Evolutionary conservation across 176 grass and related monocot genomes (phyloP).

Genomic region (Neostapfia colusana): DNA sequence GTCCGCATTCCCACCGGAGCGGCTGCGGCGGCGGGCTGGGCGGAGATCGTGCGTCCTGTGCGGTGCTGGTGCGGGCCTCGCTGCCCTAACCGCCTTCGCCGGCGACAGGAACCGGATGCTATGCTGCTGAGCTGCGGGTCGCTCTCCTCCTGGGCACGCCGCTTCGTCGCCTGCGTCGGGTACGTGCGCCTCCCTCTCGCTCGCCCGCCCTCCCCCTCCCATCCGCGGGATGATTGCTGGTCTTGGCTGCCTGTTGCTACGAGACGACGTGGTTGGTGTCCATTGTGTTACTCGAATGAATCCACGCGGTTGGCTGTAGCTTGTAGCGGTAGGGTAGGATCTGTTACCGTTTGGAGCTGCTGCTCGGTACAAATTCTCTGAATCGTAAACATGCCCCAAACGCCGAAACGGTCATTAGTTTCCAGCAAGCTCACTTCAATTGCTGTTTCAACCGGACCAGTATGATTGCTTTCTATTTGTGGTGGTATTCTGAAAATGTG

Average conservation of each 20-base stretch:
- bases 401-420: background rate
- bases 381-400: background rate
- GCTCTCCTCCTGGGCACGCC: constrained; percentile 65
- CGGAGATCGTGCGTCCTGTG: no score
- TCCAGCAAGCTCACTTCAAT: no score
- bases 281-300: background rate
- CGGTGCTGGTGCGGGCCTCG: no score
- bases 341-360: background rate
- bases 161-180: constrained; percentile 82
- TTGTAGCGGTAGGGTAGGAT: background rate
- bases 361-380: background rate
- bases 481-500: background rate
- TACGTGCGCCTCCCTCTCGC: constrained; percentile 29
- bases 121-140: constrained; percentile 47
- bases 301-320: background rate
- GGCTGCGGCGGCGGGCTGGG: no score
- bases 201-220: background rate
- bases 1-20: background rate
- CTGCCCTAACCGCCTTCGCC: no score
- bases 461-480: constrained; percentile 10
- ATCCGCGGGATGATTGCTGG: background rate
- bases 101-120: background rate
- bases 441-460: background rate
- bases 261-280: background rate
- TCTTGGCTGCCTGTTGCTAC: background rate